phyloP scores from a whole-genome alignment of 1,284 basidiomycete species.

The Ceraceosorus guamensis region DNA sequence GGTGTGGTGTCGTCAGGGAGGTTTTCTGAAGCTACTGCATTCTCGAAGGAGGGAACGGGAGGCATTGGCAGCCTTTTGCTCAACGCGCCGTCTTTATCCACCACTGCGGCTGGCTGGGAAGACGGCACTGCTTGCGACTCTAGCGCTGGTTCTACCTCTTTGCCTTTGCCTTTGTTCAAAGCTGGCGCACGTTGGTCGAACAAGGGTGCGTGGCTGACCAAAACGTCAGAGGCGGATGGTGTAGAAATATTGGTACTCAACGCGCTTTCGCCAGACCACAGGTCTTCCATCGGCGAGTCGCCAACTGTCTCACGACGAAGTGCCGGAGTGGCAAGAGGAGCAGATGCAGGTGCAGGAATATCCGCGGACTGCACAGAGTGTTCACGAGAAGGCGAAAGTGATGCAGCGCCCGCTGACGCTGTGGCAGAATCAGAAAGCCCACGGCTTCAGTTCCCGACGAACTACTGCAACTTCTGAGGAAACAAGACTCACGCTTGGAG shows the following conservation, averaged over 20 bases:
- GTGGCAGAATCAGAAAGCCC: not conserved
- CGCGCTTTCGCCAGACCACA: constrained; percentile 25
- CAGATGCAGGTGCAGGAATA: too few relatives aligned
- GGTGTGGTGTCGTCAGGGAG: constrained; percentile 1
- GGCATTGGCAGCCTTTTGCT: constrained; percentile 32
- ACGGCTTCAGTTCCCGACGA: not conserved
- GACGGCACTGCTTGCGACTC: not conserved
- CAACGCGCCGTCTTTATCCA: too few relatives aligned
- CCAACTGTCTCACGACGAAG: not conserved
- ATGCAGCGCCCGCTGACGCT: not conserved
- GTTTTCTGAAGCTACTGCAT: constrained; percentile 10
- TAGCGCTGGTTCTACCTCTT: too few relatives aligned
- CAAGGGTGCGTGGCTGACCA: constrained; percentile 1
- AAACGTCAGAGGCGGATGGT: constrained; percentile 16
- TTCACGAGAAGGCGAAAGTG: too few relatives aligned
- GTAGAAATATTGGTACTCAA: constrained; percentile 29
- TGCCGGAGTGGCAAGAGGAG: too few relatives aligned
- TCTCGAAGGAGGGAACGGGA: constrained; percentile 18
- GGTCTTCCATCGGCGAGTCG: constrained; percentile 4
- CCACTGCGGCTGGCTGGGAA: too few relatives aligned
- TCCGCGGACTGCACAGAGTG: too few relatives aligned
- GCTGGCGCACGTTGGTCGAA: not conserved
- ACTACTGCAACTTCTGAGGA: not conserved
- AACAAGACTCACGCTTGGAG: not conserved
- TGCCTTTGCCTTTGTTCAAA: not conserved